Base-by-base conservation (phyloP, 2,329 filamentous ascomycete genomes). In the Sordariomycetes sp. region DNA sequence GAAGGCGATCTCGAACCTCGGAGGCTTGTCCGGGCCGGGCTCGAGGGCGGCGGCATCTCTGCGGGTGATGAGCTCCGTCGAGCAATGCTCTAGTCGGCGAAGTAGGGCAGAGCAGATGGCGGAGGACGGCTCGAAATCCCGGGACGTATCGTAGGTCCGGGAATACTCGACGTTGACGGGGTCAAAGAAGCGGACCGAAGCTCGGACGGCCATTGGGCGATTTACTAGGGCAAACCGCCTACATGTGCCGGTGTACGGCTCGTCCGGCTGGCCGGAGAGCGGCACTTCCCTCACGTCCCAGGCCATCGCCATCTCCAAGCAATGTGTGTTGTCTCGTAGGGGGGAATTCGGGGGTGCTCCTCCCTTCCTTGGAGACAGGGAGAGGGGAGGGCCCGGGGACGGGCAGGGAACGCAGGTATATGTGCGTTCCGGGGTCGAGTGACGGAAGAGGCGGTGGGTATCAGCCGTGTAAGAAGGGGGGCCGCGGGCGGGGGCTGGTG, bases 1-100 rank as follows among this genome's bases (percentile, higher is more conserved):
- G 61, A 76, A 77, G 35, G 68, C 71, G 58, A 81, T 69, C 63
- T 76, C 75, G 62, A 74, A 81, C 57, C 75, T 69, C 59, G 75
- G 64, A 2, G 73, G 68, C 60, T 79, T 80, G 54, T 70, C 69
- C 50, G 66, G 65, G 35, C 50, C 50, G 61, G 67, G 66, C 52
- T 74, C 70, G 20, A 77, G 68, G 15, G 78, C 78, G 34, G 64
- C 65, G 17, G 73, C 72, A 63, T 81, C 78, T 60, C 72, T 74
- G 58, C 78, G 74, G 25, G 77, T 80, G 62, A 81, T 74, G 58
- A 81, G 69, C 64, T 81, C 78, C 48, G 74, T 65, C 59, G 72
- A 74, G 68, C 75, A 77, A 63, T 79, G 75, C 61, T 77, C 72
- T 52, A 81, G 69, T 45, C 76, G 75, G 32, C 72, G 71, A 13